These are phyloP conservation scores for Phytopythium cucurbitacearum DNA, from an alignment of 352 stramenopile genomes.

Conservation along the genomic window DNA sequence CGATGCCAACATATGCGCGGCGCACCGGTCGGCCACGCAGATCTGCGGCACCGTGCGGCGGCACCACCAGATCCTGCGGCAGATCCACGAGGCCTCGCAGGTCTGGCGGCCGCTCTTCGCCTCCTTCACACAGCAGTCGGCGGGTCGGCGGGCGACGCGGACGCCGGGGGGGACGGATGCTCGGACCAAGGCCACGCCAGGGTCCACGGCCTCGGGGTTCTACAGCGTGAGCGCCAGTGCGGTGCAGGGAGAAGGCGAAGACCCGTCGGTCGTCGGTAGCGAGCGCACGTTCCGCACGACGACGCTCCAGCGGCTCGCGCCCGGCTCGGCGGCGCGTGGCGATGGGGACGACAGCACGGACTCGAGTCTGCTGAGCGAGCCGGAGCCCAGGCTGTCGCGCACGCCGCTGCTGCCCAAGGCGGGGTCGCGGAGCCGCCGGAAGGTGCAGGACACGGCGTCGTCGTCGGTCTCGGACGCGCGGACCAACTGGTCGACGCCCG, in stretches of 20 bases:
- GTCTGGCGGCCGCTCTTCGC: constrained; percentile 79
- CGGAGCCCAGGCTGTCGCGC: constrained; percentile 52
- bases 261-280: constrained; percentile 37
- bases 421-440: constrained; percentile 17
- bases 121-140: constrained; percentile 50
- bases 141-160: constrained; percentile 26
- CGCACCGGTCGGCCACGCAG: constrained; percentile 71
- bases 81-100: constrained; percentile 70
- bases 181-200: background rate
- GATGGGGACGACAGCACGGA: constrained; percentile 50
- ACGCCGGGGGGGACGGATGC: constrained; percentile 24
- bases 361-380: constrained; percentile 57
- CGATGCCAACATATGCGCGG: constrained; percentile 76
- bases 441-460: constrained; percentile 27
- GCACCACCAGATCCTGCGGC: constrained; percentile 71
- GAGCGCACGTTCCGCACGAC: constrained; percentile 75
- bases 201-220: constrained; percentile 2
- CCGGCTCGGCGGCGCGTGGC: constrained; percentile 6
- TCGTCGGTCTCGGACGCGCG: constrained; percentile 47
- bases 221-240: constrained; percentile 1
- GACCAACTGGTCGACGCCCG: constrained; percentile 43
- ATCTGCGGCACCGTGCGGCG: constrained; percentile 63
- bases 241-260: constrained; percentile 24
- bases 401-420: constrained; percentile 61
- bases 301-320: constrained; percentile 40